These are phyloP conservation scores for Verticillium zaregamsianum DNA, from an alignment of 2,329 filamentous ascomycete species.

Conservation along the genomic window DNA sequence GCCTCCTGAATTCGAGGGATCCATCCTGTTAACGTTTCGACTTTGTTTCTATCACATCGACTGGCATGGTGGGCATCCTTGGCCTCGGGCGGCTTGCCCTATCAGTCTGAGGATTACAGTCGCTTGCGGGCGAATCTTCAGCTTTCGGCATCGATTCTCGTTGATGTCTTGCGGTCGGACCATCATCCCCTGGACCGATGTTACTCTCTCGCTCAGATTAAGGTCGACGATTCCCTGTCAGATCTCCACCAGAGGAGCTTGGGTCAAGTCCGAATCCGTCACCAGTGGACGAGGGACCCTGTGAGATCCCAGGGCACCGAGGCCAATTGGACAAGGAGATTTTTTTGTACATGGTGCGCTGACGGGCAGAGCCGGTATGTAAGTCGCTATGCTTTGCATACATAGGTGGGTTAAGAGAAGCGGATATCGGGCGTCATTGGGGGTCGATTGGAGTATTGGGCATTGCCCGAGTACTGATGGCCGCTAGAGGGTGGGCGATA, in stretches of 20 bases:
- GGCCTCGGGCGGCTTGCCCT: background rate
- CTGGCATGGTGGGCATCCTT: background rate
- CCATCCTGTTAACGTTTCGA: background rate
- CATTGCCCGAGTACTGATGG: background rate
- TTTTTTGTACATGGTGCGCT: background rate
- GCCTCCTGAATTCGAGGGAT: background rate
- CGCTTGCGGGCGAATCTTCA: background rate
- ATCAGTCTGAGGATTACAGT: background rate
- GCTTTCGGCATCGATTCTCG: background rate
- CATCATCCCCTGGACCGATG: background rate
- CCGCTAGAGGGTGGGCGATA: background rate
- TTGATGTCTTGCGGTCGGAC: background rate
- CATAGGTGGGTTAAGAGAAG: background rate
- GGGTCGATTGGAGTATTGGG: background rate
- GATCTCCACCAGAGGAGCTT: background rate
- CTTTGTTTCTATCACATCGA: background rate
- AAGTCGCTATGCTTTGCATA: background rate
- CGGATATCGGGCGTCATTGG: background rate
- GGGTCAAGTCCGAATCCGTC: background rate
- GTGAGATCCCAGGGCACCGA: background rate
- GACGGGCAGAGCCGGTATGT: background rate
- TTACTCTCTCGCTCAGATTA: background rate
- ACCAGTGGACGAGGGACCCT: background rate
- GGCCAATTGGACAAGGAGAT: background rate
- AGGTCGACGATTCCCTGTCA: background rate